Base-by-base conservation (phyloP, 306 rosid genomes). In the Ormosia semicastrata region DNA sequence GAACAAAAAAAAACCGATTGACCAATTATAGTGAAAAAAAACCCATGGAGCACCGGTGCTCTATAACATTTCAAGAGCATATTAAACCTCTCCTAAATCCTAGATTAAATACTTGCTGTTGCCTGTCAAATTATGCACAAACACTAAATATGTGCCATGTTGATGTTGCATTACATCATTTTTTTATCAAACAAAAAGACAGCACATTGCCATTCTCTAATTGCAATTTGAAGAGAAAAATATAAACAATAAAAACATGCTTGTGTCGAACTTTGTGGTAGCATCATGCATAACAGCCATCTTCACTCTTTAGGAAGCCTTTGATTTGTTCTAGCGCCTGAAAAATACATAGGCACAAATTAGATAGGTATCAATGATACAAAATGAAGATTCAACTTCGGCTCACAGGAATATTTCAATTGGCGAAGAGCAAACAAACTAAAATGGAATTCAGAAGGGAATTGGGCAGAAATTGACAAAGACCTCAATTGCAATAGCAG, bases 401-500 rank as follows among this genome's bases (percentile, higher is more conserved):
- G 39, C 49, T 24, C 17, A 7, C 1, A 11, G 12, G 44, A 80
- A 32, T 6, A 4, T 62, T 62, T 66, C 15, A 41, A 30, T 3
- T 58, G 24, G 54, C 36, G 3, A 62, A 30, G 50, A 68, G 68
- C 53, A 18, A 17, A 18, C 58, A 72, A 74, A 41, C 17, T 57
- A 36, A 24, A 15, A 8, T n/a, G 52, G 73, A 18, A 40, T 62
- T 47, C 30, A 66, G 73, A 77, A 63, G 74, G 34, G 32, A 46
- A 36, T 33, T 68, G 50, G 63, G 77, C 37, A 41, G 63, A 47
- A 86, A 72, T 53, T 41, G 63, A 79, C 17, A n/a, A 40, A 54
- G 9, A 90, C 98, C 98, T 92, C 97, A 58, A 92, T 69, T 66
- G 97, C 96, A 54, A 94, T 89, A 75, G 78, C 89, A 43, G 79